Percentiles rank a stretch among this genome's conserved stretches.
Evolutionary conservation across 2,329 filamentous ascomycete species (phyloP).

Genomic region (Zarea fungicola): DNA sequence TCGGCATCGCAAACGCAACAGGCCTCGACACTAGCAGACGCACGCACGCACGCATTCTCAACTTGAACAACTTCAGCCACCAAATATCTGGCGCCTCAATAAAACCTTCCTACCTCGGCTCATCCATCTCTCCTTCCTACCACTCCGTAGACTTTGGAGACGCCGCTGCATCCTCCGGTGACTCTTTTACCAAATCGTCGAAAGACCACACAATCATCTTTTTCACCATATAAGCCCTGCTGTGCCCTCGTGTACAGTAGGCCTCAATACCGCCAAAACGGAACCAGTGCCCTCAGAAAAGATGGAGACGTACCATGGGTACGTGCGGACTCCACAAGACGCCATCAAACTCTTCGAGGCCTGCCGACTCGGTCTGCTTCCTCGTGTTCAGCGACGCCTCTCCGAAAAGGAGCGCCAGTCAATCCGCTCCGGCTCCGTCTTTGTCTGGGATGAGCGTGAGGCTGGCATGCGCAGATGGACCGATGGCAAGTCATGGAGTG

Average conservation of each 20-base stretch:
- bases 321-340: slow-evolving; percentile 91
- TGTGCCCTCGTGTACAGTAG: neutral
- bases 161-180: too few species aligned
- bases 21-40: too few species aligned
- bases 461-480: slow-evolving; percentile 98
- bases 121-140: too few species aligned
- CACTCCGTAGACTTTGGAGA: too few species aligned
- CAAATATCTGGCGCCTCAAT: too few species aligned
- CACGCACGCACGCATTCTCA: too few species aligned
- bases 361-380: slow-evolving; percentile 81
- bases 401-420: slow-evolving; percentile 97
- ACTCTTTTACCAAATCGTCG: too few species aligned
- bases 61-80: too few species aligned
- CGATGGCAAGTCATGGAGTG: slow-evolving; percentile 98
- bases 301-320: slow-evolving; percentile 97
- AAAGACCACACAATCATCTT: too few species aligned
- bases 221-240: too few species aligned
- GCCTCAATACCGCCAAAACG: slow-evolving; percentile 15
- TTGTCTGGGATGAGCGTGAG: slow-evolving; percentile 99
- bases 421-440: slow-evolving; percentile 94
- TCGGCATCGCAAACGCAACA: too few species aligned
- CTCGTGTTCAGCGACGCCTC: slow-evolving; percentile 83
- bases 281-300: slow-evolving; percentile 24
- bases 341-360: slow-evolving; percentile 99
- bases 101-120: too few species aligned